Evolutionary conservation across 305 asterid genomes (phyloP), one percentile per base, ranked within the genome.

Genomic region (Solanum aculeatissimum): DNA sequence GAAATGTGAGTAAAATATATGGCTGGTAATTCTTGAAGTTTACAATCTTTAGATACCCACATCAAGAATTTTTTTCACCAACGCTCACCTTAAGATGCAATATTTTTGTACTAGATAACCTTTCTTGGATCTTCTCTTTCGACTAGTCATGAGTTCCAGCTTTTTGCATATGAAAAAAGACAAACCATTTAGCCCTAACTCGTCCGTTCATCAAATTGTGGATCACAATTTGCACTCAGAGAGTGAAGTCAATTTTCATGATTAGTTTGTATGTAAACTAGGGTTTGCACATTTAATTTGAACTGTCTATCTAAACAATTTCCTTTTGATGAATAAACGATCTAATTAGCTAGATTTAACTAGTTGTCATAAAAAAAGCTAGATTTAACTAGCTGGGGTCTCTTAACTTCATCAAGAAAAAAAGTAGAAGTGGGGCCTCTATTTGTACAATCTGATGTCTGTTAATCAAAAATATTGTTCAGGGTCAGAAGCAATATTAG

Each of bases 401-500:
- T 77, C 69, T 32, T 32, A 63, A 19, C 32, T 70, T 70, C 53
- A 70, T 70, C 78, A 70, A 58, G 23, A 4, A 69, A 32, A 14
- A 5, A 6, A 63, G 3, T 13, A 29, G 12, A 77, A 0, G 15
- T 81, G 55, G 60, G 27, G 43, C 63, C 84, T 69, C 62, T 23
- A 63, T 7, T 79, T 40, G 45, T 86, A 25, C 29, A 15, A 29
- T 69, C 66, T 80, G 47, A 80, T 75, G 38, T 77, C 74, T 84
- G 18, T 55, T 63, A 65, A 55, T 21, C 47, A 87, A 85, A 63
- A 83, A 63, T 60, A 54, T 90, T 55, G 77, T 88, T 72, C 89
- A 96, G 99, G 99, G 97, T 90, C 85, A 92, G 98, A 90, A 95
- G 87, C 86, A 89, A 53, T 88, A 91, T 96, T 55, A 87, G 86